Conservation (phyloP, 805 yeast genomes). For the Metschnikowia kunwiensis region DNA sequence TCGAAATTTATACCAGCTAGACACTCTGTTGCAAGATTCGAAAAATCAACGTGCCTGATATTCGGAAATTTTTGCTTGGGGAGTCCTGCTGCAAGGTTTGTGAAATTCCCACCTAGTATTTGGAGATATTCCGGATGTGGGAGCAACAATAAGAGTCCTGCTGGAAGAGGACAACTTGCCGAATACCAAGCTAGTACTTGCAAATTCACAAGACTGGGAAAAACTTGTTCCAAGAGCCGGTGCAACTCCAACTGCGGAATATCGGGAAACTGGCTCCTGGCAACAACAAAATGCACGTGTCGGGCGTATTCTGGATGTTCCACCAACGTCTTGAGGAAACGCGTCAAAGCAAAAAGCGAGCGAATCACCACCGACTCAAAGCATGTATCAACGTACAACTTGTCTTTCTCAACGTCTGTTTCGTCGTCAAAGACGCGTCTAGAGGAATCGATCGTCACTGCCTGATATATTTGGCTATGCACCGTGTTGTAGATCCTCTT, state of each 20-base stretch:
- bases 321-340: conserved; percentile 12
- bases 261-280: conserved; percentile 14
- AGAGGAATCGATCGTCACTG: conserved; percentile 14
- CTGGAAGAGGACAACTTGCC: conserved; percentile 10
- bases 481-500: conserved; percentile 3
- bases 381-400: neutral
- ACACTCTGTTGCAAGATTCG: conserved; percentile 8
- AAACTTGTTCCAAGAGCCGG: conserved; percentile 3
- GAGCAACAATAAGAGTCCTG: conserved; percentile 7
- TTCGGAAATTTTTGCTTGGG: neutral
- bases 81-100: neutral
- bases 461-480: conserved; percentile 12
- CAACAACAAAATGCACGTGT: conserved; percentile 7
- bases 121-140: conserved; percentile 8
- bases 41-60: conserved; percentile 13
- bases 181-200: conserved; percentile 14
- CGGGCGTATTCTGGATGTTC: conserved; percentile 9
- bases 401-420: neutral
- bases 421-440: conserved; percentile 8
- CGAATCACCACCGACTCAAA: conserved; percentile 15
- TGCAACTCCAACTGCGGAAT: conserved; percentile 14
- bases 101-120: conserved; percentile 15
- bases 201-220: conserved; percentile 12
- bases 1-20: conserved; percentile 4
- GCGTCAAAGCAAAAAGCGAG: conserved; percentile 15